Conservation (phyloP, 805 yeast species). For the Suhomyces xylopsoci region DNA sequence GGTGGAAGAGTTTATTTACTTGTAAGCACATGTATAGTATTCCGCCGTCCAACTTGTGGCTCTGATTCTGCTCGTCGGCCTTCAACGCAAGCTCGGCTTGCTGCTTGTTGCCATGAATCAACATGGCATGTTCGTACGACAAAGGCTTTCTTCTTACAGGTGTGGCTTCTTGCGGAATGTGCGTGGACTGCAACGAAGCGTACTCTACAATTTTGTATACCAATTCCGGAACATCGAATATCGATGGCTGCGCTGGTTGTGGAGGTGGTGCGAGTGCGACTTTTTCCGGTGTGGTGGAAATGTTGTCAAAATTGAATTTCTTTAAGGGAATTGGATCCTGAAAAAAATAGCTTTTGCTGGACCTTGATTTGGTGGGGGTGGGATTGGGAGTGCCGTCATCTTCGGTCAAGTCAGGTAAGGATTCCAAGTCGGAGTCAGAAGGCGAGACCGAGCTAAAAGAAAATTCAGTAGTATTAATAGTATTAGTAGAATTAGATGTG, state of each 20-base stretch:
- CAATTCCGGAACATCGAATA: slow-evolving; percentile 77
- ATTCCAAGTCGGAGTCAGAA: slow-evolving; percentile 27
- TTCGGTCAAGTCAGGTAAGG: slow-evolving; percentile 36
- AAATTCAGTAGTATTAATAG: slow-evolving; percentile 2
- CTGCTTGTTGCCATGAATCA: slow-evolving; percentile 56
- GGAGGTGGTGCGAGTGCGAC: neutral
- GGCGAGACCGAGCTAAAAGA: slow-evolving; percentile 6
- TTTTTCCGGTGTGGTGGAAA: neutral
- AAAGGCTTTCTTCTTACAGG: slow-evolving; percentile 68
- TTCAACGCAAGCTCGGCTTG: slow-evolving; percentile 47
- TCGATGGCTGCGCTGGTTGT: slow-evolving; percentile 24
- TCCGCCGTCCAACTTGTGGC: slow-evolving; percentile 5
- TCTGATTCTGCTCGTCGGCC: slow-evolving; percentile 9
- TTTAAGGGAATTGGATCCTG: slow-evolving; percentile 2
- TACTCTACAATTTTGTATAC: slow-evolving; percentile 55
- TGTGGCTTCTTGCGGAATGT: slow-evolving; percentile 58
- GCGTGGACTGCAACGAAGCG: slow-evolving; percentile 52
- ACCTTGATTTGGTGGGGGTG: slow-evolving; percentile 13
- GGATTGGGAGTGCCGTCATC: slow-evolving; percentile 23
- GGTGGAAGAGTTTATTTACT: slow-evolving; percentile 68
- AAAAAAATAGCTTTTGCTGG: slow-evolving; percentile 3
- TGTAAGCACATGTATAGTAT: slow-evolving; percentile 58
- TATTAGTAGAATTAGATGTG: neutral
- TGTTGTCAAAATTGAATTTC: neutral
- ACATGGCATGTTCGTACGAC: slow-evolving; percentile 63